Percentiles rank a stretch among this genome's conserved stretches.
phyloP scores from a whole-genome alignment of 2,329 filamentous ascomycete species.

The Xylariaceae sp. region DNA sequence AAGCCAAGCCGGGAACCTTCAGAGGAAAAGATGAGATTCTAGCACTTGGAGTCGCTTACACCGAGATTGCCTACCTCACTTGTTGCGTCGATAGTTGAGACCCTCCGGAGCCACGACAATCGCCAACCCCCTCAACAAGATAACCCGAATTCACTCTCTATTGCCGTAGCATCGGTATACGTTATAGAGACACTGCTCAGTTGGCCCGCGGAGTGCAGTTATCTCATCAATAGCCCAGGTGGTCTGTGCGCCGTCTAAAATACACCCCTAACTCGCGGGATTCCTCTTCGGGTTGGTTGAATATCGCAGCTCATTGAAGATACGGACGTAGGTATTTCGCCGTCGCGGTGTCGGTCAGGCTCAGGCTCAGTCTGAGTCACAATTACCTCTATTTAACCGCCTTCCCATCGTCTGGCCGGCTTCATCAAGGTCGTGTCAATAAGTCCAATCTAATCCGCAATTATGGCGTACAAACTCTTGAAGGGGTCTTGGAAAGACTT shows the following conservation, averaged over 20 bases:
- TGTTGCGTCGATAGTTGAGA: neutral
- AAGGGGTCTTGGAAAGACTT: slow-evolving; percentile 17
- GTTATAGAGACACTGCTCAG: neutral
- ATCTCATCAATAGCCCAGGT: neutral
- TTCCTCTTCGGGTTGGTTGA: neutral
- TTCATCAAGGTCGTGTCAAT: neutral
- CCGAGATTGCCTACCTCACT: neutral
- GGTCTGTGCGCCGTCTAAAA: neutral
- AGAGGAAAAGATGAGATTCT: neutral
- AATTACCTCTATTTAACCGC: neutral
- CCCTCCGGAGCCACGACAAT: neutral
- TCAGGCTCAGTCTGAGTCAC: neutral
- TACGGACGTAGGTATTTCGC: neutral
- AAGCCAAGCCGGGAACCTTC: neutral
- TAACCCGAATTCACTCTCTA: neutral
- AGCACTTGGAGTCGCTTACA: neutral
- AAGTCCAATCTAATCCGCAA: neutral
- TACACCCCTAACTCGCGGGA: neutral
- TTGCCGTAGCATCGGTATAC: neutral
- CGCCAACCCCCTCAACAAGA: neutral
- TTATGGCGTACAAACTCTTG: slow-evolving; percentile 15
- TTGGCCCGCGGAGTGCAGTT: neutral
- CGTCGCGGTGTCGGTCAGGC: neutral
- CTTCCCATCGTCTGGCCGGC: slow-evolving; percentile 1
- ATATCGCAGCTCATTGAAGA: neutral